These are phyloP conservation scores for Sclerotinia minor DNA, from an alignment of 2,329 filamentous ascomycete species.

Conservation along the genomic window DNA sequence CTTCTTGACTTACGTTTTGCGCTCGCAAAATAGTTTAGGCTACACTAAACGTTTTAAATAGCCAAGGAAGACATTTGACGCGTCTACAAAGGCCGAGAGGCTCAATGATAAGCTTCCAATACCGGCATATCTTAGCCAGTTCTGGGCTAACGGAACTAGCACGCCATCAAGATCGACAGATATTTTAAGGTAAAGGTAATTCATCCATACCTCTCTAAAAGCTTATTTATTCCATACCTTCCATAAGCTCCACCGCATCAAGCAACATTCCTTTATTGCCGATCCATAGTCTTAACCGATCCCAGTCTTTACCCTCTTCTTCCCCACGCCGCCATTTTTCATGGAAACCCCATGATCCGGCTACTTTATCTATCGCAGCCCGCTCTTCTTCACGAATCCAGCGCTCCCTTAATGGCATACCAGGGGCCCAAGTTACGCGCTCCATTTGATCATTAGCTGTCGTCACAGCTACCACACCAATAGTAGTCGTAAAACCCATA, in stretches of 20 bases:
- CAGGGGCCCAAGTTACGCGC: conserved; percentile 84
- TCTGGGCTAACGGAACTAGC: conserved; percentile 6
- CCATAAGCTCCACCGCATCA: conserved; percentile 86
- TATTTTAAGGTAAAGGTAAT: conserved; percentile 18
- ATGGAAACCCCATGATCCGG: conserved; percentile 88
- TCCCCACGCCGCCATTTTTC: conserved; percentile 78
- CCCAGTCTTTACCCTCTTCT: conserved; percentile 90
- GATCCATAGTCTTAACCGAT: conserved; percentile 78
- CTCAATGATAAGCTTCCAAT: neutral
- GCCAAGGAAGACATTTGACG: neutral
- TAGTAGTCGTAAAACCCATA: conserved; percentile 73
- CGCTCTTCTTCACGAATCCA: conserved; percentile 92
- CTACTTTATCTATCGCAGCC: conserved; percentile 80
- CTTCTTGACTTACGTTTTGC: neutral
- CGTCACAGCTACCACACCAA: conserved; percentile 80
- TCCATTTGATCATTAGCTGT: conserved; percentile 95
- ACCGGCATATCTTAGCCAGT: neutral
- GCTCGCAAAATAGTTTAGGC: conserved; percentile 9
- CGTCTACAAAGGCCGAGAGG: neutral
- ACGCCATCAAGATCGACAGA: neutral
- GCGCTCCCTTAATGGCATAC: conserved; percentile 74
- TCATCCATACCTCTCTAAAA: conserved; percentile 2
- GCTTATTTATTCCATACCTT: conserved; percentile 66
- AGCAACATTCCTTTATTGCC: conserved; percentile 84
- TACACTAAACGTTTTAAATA: neutral